Conservation (phyloP, 306 rosid genomes). For the Trifolium dubium region DNA sequence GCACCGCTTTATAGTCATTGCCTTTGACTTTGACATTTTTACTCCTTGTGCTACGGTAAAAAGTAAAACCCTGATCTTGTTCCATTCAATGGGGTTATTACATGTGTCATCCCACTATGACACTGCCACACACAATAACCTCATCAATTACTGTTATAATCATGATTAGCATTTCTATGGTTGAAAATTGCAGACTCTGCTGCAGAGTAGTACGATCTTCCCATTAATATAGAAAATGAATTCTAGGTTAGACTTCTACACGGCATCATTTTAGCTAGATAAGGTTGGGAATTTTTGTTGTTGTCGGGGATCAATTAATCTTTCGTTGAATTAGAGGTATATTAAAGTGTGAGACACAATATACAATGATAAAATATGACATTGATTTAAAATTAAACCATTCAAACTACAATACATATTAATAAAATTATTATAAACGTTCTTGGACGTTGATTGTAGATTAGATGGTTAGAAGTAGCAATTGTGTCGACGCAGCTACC, state of each 20-base stretch:
- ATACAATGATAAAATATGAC: too few species aligned
- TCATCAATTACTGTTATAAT: constrained; percentile 41
- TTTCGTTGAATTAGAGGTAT: too few species aligned
- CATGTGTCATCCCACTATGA: constrained; percentile 45
- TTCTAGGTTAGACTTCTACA: neutral
- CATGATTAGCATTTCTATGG: constrained; percentile 39
- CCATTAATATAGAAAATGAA: constrained; percentile 25
- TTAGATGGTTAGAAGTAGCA: too few species aligned
- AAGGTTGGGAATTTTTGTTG: neutral
- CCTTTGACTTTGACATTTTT: constrained; percentile 42
- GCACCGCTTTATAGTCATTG: constrained; percentile 29
- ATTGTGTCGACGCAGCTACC: too few species aligned
- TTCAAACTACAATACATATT: too few species aligned
- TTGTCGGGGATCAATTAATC: too few species aligned
- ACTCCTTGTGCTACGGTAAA: neutral
- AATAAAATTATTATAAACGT: too few species aligned
- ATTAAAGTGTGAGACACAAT: too few species aligned
- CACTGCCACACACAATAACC: neutral
- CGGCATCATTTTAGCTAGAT: neutral
- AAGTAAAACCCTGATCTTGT: neutral
- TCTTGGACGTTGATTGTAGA: too few species aligned
- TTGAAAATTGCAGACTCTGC: constrained; percentile 21
- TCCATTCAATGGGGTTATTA: constrained; percentile 37
- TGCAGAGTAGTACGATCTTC: constrained; percentile 31
- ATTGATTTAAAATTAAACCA: too few species aligned